phyloP scores from a whole-genome alignment of 306 rosid genomes.

The Pueraria montana region DNA sequence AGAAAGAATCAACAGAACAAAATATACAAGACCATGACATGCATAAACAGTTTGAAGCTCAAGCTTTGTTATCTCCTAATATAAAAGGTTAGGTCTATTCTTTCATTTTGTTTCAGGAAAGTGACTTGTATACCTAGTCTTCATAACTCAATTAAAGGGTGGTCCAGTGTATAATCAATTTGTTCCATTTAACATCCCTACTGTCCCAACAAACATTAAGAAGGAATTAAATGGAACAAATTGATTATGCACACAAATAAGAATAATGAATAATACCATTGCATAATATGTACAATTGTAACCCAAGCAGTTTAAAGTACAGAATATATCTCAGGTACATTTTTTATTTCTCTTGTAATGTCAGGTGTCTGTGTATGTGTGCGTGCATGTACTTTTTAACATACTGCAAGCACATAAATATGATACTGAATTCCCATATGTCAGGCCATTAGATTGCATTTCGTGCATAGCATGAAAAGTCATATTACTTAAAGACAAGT shows the following conservation, averaged over 20 bases:
- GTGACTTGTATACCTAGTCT: background rate
- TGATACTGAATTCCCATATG: background rate
- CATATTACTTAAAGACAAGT: background rate
- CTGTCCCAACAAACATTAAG: background rate
- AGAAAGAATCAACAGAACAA: constrained; percentile 13
- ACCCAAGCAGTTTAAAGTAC: background rate
- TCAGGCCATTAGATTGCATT: background rate
- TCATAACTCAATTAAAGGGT: background rate
- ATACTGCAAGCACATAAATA: background rate
- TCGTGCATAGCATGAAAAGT: background rate
- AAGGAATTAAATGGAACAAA: background rate
- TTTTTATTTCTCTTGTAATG: background rate
- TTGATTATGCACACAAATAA: background rate
- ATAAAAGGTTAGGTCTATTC: background rate
- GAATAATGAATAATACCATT: background rate
- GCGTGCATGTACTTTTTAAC: background rate
- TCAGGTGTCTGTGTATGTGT: background rate
- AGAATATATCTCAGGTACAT: background rate
- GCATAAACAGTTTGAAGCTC: background rate
- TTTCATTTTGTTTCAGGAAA: constrained; percentile 9
- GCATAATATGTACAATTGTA: background rate
- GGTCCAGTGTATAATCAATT: background rate
- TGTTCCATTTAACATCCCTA: background rate
- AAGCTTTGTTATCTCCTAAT: background rate
- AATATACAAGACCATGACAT: constrained; percentile 15